Evolutionary conservation across 371 early-diverging fungal genomes (phyloP), one percentile per base, ranked within the genome.

Genomic region (Mortierella sp.): DNA sequence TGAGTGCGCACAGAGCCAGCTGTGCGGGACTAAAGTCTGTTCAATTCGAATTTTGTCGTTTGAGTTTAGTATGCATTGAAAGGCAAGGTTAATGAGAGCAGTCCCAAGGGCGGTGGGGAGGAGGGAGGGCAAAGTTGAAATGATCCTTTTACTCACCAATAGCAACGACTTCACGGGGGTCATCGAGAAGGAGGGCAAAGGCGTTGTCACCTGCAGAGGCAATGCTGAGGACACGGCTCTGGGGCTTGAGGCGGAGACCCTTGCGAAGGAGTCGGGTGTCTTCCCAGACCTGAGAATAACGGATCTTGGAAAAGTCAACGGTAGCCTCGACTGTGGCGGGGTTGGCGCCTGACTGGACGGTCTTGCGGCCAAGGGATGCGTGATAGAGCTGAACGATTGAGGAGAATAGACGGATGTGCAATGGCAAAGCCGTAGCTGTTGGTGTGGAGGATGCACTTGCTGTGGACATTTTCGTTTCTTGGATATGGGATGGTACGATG

Each of bases 221-320:
- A 28, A 79, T 79, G 57, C 80, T 79, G 6, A 79, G 80, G 18
- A 73, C 70, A 48, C 80, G 80, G 60, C 80, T 79, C 53, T 73
- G 62, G 44, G 80, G 80, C 58, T 73, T 72, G n/a, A 79, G 26
- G 7, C 59, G 60, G 16, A 79, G 80, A 7, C 80, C 80, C 12
- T 79, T 69, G 19, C 80, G 80, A n/a, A 79, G 73, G 21, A 79
- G 74, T 11, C 80, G 73, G 30, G 80, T 79, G 21, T 79, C 80
- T 29, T 79, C 80, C 80, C 80, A 79, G 59, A 79, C 80, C 52
- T 79, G 80, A 14, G 80, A 79, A 26, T 79, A 79, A 47, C 80
- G 62, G 67, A 79, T 79, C 70, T 79, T 79, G 3, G 80, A 79
- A 46, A 79, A 79, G 52, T 79, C 80, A 14, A 79, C 80, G 4